Conservation (phyloP, 306 rosid genomes). For the Adenanthera pavonina region DNA sequence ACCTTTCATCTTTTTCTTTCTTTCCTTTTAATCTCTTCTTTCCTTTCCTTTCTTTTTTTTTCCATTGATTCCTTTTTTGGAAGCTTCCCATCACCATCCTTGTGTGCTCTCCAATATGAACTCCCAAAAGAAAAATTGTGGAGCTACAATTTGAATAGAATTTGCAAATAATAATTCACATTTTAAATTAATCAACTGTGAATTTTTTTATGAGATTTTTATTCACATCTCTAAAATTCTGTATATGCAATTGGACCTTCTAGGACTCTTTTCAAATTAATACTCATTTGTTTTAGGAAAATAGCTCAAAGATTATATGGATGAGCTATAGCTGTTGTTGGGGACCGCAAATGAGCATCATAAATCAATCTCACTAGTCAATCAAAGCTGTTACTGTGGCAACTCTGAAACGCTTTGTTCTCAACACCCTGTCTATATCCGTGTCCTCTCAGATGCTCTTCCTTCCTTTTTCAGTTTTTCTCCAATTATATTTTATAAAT, state of each 20-base stretch:
- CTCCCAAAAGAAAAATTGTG: not conserved
- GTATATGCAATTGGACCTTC: not conserved
- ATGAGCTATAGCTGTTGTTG: not conserved
- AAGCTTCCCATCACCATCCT: conserved; percentile 73
- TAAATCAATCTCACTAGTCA: conserved; percentile 48
- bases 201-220: too few relatives aligned
- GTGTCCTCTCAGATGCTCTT: conserved; percentile 30
- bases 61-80: conserved; percentile 59
- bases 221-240: not conserved
- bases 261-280: too few relatives aligned
- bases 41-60: not conserved
- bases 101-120: conserved; percentile 11
- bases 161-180: not conserved
- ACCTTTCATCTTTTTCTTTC: conserved; percentile 46
- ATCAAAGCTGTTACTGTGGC: conserved; percentile 14
- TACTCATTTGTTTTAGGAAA: too few relatives aligned
- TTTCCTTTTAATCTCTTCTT: conserved; percentile 38
- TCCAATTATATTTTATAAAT: not conserved
- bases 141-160: not conserved
- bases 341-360: conserved; percentile 34
- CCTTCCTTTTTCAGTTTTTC: conserved; percentile 2
- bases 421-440: conserved; percentile 23
- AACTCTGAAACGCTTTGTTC: conserved; percentile 43
- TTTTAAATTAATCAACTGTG: too few relatives aligned
- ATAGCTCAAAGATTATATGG: not conserved